Evolutionary conservation across 2,329 filamentous ascomycete species (phyloP).

Genomic region (Aspergillus transmontanensis): DNA sequence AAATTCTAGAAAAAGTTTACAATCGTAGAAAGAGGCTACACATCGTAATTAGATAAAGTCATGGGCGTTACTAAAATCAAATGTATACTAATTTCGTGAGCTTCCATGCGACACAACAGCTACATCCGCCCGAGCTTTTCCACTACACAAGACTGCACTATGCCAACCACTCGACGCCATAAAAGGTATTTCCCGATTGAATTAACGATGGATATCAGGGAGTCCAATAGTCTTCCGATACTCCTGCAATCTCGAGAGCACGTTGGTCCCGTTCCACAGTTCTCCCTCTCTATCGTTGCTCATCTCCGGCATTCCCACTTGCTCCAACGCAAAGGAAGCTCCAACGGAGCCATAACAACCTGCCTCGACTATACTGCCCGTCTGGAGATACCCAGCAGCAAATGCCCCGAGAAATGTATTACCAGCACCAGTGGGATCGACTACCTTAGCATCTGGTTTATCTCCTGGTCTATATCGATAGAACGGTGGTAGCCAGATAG

Average conservation of each 20-base stretch:
- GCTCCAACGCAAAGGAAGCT: conserved; percentile 35
- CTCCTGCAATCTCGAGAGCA: conserved; percentile 18
- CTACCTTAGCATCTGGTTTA: conserved; percentile 18
- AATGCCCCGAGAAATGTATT: conserved; percentile 42
- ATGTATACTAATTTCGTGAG: not conserved
- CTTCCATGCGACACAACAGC: not conserved
- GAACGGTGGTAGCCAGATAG: conserved; percentile 34
- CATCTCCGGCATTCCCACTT: conserved; percentile 31
- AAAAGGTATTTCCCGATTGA: rapidly evolving
- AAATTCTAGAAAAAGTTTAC: not conserved
- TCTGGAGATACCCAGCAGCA: conserved; percentile 27
- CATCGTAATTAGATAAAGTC: rapidly evolving
- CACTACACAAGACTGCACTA: not conserved
- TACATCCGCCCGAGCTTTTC: not conserved
- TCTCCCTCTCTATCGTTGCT: conserved; percentile 11
- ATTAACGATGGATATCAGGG: not conserved
- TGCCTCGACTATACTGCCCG: conserved; percentile 24
- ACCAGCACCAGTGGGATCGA: conserved; percentile 42
- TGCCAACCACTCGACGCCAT: not conserved
- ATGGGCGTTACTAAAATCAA: not conserved
- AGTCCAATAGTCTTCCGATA: conserved; percentile 8
- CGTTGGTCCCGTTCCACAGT: conserved; percentile 22
- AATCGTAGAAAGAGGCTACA: not conserved
- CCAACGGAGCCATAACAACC: conserved; percentile 36
- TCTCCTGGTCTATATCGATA: conserved; percentile 11